phyloP scores from a whole-genome alignment of 2,329 filamentous ascomycete species.

The Ceratocystis eucalypticola region DNA sequence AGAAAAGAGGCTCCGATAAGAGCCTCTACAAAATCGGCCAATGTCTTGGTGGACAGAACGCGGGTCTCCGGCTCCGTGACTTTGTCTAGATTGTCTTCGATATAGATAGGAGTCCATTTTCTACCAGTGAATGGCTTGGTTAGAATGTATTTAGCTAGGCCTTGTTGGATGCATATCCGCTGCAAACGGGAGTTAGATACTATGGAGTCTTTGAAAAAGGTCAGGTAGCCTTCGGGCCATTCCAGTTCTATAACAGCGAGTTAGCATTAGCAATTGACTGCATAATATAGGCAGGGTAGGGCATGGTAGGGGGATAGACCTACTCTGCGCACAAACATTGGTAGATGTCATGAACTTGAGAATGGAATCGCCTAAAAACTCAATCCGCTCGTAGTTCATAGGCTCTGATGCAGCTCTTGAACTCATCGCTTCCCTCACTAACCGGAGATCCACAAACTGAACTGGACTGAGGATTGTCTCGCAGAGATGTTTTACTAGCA shows the following conservation, averaged over 20 bases:
- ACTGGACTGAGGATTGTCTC: constrained; percentile 29
- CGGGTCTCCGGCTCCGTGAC: constrained; percentile 23
- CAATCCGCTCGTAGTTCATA: constrained; percentile 66
- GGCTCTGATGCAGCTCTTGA: constrained; percentile 45
- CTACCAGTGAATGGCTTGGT: constrained; percentile 50
- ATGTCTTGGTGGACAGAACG: constrained; percentile 55
- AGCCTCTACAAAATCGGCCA: constrained; percentile 80
- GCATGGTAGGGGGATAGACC: constrained; percentile 22
- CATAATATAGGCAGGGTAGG: not conserved
- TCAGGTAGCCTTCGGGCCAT: constrained; percentile 68
- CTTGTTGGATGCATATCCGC: constrained; percentile 45
- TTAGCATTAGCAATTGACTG: constrained; percentile 17
- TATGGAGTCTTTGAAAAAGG: constrained; percentile 50
- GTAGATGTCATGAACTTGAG: constrained; percentile 62
- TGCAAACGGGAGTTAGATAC: constrained; percentile 66
- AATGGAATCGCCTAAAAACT: constrained; percentile 75
- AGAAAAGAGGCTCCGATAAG: constrained; percentile 64
- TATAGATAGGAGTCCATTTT: constrained; percentile 59
- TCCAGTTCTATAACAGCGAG: constrained; percentile 36
- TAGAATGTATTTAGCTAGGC: constrained; percentile 61
- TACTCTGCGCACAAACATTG: constrained; percentile 45
- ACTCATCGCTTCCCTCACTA: constrained; percentile 57
- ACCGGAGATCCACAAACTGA: constrained; percentile 37
- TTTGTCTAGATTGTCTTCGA: constrained; percentile 27
- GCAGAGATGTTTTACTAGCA: constrained; percentile 49